Evolutionary conservation across 2,329 filamentous ascomycete genomes (phyloP).

Genomic region (Stenocarpella maydis): DNA sequence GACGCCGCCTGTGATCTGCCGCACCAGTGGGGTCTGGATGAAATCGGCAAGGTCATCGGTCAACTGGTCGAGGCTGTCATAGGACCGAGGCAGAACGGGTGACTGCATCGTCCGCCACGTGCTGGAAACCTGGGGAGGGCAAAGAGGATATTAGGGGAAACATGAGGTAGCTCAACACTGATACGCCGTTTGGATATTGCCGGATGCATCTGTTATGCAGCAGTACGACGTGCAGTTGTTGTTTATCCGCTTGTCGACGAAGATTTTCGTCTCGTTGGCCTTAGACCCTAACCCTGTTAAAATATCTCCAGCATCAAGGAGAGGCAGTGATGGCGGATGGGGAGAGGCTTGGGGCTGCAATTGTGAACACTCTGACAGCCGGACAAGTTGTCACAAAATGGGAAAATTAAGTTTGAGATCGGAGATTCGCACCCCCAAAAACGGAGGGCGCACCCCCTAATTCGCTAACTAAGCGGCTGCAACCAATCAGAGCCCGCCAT

Average conservation of each 20-base stretch:
- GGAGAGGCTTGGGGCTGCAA: too few relatives aligned
- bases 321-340: too few relatives aligned
- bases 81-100: conserved; percentile 24
- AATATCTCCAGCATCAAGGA: background rate
- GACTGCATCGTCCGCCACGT: conserved; percentile 1
- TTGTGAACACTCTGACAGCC: too few relatives aligned
- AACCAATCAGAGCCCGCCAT: too few relatives aligned
- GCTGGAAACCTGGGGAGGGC: background rate
- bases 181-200: background rate
- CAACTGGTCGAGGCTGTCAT: conserved; percentile 37
- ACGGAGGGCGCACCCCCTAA: too few relatives aligned
- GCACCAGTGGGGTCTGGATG: conserved; percentile 41
- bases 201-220: background rate
- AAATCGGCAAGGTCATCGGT: conserved; percentile 39
- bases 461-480: too few relatives aligned
- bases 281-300: background rate
- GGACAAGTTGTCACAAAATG: too few relatives aligned
- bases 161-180: background rate
- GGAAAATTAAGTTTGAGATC: too few relatives aligned
- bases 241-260: background rate
- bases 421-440: too few relatives aligned
- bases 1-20: conserved; percentile 45
- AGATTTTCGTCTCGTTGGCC: background rate
- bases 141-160: background rate
- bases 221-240: background rate